A percentile compares a stretch with the other conserved stretches of the same genome.
phyloP scores from a whole-genome alignment of 768 basidiomycete genomes.

The Pleurotus giganteus region DNA sequence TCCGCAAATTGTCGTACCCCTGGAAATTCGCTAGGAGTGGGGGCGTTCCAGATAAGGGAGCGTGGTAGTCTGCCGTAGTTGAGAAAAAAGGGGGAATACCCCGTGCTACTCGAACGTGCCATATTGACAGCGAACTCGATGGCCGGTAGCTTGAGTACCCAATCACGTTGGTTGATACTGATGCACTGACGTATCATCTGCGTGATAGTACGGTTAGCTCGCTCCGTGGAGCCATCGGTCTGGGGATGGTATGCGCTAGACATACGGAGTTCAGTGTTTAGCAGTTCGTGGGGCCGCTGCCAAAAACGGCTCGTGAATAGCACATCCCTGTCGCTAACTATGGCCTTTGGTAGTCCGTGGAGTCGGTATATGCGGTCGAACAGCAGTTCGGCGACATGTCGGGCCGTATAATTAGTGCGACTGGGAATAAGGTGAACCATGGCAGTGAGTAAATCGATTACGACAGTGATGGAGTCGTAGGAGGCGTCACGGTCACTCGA shows the following conservation, averaged over 20 bases:
- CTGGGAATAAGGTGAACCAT: slow-evolving; percentile 17
- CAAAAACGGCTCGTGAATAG: slow-evolving; percentile 14
- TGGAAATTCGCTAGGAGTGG: slow-evolving; percentile 9
- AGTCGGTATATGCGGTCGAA: slow-evolving; percentile 19
- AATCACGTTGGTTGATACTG: slow-evolving; percentile 22
- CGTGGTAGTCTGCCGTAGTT: slow-evolving; percentile 20
- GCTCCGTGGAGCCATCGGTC: slow-evolving; percentile 28
- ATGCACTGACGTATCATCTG: slow-evolving; percentile 28
- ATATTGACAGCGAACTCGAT: slow-evolving; percentile 37
- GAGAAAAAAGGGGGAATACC: slow-evolving; percentile 33
- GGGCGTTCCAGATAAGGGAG: slow-evolving; percentile 17
- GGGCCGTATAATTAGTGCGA: slow-evolving; percentile 12
- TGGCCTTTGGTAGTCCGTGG: slow-evolving; percentile 31
- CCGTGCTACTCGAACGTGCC: slow-evolving; percentile 30
- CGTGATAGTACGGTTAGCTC: slow-evolving; percentile 26
- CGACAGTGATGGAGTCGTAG: slow-evolving; percentile 17
- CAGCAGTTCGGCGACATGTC: slow-evolving; percentile 17
- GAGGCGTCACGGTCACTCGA: slow-evolving; percentile 17
- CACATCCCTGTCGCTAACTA: slow-evolving; percentile 20
- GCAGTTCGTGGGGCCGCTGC: slow-evolving; percentile 15
- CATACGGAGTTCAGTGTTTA: slow-evolving; percentile 21
- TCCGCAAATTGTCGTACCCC: slow-evolving; percentile 24
- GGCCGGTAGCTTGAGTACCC: slow-evolving; percentile 24
- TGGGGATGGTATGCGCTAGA: slow-evolving; percentile 21
- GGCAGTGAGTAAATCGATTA: slow-evolving; percentile 18